These are phyloP conservation scores for Thermomucor indicae-seudaticae DNA, from an alignment of 371 early-diverging fungal genomes.

Conservation along the genomic window DNA sequence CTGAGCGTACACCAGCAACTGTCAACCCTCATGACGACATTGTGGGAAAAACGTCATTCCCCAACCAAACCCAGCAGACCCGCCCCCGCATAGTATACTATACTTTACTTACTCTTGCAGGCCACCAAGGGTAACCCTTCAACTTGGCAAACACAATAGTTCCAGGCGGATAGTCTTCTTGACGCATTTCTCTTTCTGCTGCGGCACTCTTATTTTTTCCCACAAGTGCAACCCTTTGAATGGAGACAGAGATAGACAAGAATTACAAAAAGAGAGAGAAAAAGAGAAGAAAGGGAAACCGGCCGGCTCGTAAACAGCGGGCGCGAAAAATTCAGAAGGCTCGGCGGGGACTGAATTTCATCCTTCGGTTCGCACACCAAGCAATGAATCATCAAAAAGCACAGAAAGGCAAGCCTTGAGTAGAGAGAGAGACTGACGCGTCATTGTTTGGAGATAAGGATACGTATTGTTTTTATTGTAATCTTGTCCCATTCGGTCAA, in stretches of 20 bases:
- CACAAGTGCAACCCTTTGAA: background rate
- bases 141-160: slow-evolving; percentile 68
- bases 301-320: no score
- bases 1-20: no score
- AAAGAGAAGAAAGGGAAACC: background rate
- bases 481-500: no score
- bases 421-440: no score
- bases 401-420: no score
- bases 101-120: slow-evolving; percentile 56
- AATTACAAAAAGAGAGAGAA: background rate
- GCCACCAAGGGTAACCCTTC: slow-evolving; percentile 81
- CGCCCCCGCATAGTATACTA: background rate
- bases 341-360: background rate
- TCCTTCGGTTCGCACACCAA: no score
- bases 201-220: background rate
- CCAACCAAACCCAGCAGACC: background rate
- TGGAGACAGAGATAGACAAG: background rate
- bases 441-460: no score
- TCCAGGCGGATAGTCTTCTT: slow-evolving; percentile 50
- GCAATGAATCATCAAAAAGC: no score
- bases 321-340: background rate
- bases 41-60: background rate
- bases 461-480: no score
- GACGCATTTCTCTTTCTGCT: slow-evolving; percentile 1
- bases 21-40: no score